Conservation (phyloP, 345 rosid species). For the Lepidium aucheri region DNA sequence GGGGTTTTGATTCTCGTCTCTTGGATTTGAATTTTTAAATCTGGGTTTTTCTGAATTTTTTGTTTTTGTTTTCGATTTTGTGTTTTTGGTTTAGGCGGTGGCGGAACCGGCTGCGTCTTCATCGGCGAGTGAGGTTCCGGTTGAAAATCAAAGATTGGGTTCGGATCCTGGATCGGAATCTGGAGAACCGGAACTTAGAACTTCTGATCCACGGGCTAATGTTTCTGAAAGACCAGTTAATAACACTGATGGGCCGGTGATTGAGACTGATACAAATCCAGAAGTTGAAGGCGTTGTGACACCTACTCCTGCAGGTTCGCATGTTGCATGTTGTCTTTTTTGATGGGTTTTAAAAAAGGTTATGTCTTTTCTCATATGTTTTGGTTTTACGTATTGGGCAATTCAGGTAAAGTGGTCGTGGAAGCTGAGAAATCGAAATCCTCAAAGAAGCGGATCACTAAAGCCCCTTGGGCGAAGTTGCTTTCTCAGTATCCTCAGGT, state of each 20-base stretch:
- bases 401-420: conserved; percentile 27
- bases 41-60: not conserved
- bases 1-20: not conserved
- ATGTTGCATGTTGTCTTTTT: conserved; percentile 27
- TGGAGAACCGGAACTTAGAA: conserved; percentile 40
- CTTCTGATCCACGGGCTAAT: conserved; percentile 45
- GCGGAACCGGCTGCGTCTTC: conserved; percentile 47
- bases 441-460: conserved; percentile 23
- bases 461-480: conserved; percentile 83
- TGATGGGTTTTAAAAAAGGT: not conserved
- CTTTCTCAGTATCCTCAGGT: conserved; percentile 88
- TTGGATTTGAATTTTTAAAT: conserved; percentile 20
- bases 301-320: conserved; percentile 41
- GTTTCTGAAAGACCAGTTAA: conserved; percentile 26
- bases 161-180: conserved; percentile 48
- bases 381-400: not conserved
- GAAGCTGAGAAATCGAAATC: conserved; percentile 18
- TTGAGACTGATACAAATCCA: conserved; percentile 25
- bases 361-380: not conserved
- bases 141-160: conserved; percentile 28
- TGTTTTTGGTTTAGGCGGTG: conserved; percentile 5
- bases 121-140: conserved; percentile 40
- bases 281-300: conserved; percentile 43
- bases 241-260: conserved; percentile 20
- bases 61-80: not conserved